Percentiles rank a stretch among this genome's conserved stretches.
Evolutionary conservation across 129 eudicot species (phyloP).

Genomic region (carrot (Daucus carota)): DH1_v3.0 NC_030381.2:44155501-44156000

Average conservation of each 20-base stretch:
- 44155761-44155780: slow-evolving; percentile 58
- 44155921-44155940: slow-evolving; percentile 83
- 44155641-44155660: background rate
- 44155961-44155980: slow-evolving; percentile 71
- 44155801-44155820: background rate
- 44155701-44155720: slow-evolving; percentile 69
- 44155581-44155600: too few relatives aligned
- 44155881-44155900: slow-evolving; percentile 56
- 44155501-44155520: too few relatives aligned
- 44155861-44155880: slow-evolving; percentile 67
- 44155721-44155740: slow-evolving; percentile 93
- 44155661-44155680: background rate
- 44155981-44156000: slow-evolving; percentile 57
- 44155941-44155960: slow-evolving; percentile 70
- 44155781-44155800: background rate
- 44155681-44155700: background rate
- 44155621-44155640: too few relatives aligned
- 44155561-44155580: too few relatives aligned
- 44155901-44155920: slow-evolving; percentile 76
- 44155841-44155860: background rate
- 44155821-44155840: background rate
- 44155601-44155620: too few relatives aligned
- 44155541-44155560: too few relatives aligned
- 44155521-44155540: too few relatives aligned
- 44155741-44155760: slow-evolving; percentile 60